Percentiles rank a stretch among this genome's conserved stretches.
Conservation (phyloP, 2,329 filamentous ascomycete genomes). For the Nannizzia gypsea region DNA sequence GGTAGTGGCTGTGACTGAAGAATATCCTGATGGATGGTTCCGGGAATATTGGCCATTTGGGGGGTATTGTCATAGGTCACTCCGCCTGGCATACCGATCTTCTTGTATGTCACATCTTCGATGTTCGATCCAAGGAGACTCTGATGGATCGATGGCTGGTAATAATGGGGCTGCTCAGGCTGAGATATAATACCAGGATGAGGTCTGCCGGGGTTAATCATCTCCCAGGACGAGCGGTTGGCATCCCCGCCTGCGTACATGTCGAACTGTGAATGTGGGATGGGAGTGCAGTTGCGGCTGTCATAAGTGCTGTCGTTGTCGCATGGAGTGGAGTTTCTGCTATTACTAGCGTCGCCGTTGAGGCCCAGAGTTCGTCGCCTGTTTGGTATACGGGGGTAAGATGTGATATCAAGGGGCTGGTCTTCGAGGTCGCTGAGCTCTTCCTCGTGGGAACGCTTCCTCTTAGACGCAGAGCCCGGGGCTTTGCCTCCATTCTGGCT, state of each 20-base stretch:
- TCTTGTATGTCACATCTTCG: conserved; percentile 37
- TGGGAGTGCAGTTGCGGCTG: conserved; percentile 13
- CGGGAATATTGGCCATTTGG: conserved; percentile 33
- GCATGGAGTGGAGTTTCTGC: conserved; percentile 27
- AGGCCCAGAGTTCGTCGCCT: conserved; percentile 19
- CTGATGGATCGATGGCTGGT: conserved; percentile 39
- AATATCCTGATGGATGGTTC: conserved; percentile 33
- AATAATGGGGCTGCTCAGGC: conserved; percentile 40
- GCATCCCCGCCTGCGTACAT: conserved; percentile 11
- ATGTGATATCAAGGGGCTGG: conserved; percentile 14
- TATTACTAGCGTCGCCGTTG: conserved; percentile 21
- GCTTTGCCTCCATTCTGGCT: background rate
- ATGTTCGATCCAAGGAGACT: conserved; percentile 24
- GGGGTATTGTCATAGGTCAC: conserved; percentile 22
- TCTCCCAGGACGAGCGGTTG: conserved; percentile 41
- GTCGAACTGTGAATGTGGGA: conserved; percentile 8
- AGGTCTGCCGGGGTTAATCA: conserved; percentile 40
- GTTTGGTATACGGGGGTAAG: conserved; percentile 14
- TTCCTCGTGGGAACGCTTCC: conserved; percentile 34
- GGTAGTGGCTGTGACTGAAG: conserved; percentile 23
- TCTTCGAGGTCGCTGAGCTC: conserved; percentile 32
- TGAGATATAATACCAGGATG: conserved; percentile 37
- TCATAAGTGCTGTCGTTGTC: conserved; percentile 17
- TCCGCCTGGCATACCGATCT: conserved; percentile 21
- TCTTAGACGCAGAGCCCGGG: conserved; percentile 30